These are phyloP conservation scores for Nicotiana benthamiana DNA, from an alignment of 257 asterid genomes.

Conservation along the genomic window DNA sequence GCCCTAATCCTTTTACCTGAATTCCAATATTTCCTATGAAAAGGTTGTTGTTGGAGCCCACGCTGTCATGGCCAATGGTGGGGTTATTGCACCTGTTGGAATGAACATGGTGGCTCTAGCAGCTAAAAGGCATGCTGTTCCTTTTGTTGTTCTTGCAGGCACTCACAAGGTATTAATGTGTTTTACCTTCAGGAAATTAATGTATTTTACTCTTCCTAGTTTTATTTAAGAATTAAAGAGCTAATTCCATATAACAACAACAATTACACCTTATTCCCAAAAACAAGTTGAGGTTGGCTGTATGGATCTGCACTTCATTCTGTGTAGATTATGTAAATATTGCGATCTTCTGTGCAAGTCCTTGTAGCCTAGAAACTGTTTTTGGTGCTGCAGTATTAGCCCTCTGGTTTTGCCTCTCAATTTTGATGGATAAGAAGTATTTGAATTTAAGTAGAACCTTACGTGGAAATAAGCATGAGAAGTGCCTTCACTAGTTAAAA, in stretches of 20 bases:
- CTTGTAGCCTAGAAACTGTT: neutral
- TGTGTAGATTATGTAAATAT: neutral
- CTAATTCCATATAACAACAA: neutral
- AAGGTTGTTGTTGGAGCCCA: conserved; percentile 99
- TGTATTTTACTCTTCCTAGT: neutral
- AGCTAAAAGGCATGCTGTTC: conserved; percentile 95
- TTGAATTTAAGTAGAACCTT: neutral
- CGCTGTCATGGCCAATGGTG: conserved; percentile 97
- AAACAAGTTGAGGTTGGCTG: too few relatives aligned
- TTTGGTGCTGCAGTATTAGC: neutral
- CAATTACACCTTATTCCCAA: too few relatives aligned
- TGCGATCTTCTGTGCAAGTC: neutral
- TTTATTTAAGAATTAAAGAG: neutral
- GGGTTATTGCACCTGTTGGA: conserved; percentile 95
- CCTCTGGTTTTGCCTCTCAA: neutral
- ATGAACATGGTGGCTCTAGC: conserved; percentile 95
- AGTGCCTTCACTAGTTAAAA: neutral
- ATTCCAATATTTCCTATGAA: conserved; percentile 15
- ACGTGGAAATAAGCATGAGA: neutral
- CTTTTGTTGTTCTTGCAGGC: conserved; percentile 97
- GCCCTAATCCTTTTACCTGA: conserved; percentile 7
- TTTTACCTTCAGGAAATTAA: neutral
- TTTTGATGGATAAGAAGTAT: neutral
- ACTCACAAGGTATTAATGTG: conserved; percentile 91
- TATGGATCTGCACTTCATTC: too few relatives aligned